Base-by-base conservation (phyloP, 257 asterid species). In the Eucommia ulmoides region DNA sequence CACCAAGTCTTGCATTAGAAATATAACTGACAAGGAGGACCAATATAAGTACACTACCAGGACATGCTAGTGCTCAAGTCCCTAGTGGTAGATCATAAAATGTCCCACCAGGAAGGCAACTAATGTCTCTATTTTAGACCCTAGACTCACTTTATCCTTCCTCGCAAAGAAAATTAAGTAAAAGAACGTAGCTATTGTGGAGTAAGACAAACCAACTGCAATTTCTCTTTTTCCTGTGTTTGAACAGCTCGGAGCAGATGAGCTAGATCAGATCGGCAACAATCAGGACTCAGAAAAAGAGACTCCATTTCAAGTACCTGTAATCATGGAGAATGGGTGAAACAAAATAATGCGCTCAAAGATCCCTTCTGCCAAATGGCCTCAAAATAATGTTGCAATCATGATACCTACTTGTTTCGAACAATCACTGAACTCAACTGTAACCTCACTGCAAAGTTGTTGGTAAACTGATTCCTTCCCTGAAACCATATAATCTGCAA, bases 241-340 rank as follows among this genome's bases (percentile, higher is more conserved):
- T 91, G 96, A 68, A 86, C 76, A 33, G 92, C 87, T 77, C 70
- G 76, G 49, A 91, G 85, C 66, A 91, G 51, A 44, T 38, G 46
- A 59, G 95, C 84, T 58, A 86, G 69, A 75, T 91, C 98, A 65
- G 74, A 92, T 56, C 96, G 77, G 77, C 65, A 59, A 64, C 65
- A 75, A 69, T 75, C 86, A 10, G 94, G 78, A 66, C 77, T 70
- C 56, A 67, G 66, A 61, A 91, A 83, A 21, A 66, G 63, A 47
- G 87, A 74, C 64, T 86, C 96, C 67, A 86, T 51, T 65, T 83
- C 84, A 41, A 76, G 85, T 29, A 91, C 96, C 96, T 89, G 71
- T 63, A 73, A 33, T 58, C 49, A 38, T 22, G 45, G 62, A 45
- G 9, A 18, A 7, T 8, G 12, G 33, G n/a, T 41, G 45, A 38